Evolutionary conservation across 805 yeast genomes (phyloP).

Genomic region (Starmerella stellata): DNA sequence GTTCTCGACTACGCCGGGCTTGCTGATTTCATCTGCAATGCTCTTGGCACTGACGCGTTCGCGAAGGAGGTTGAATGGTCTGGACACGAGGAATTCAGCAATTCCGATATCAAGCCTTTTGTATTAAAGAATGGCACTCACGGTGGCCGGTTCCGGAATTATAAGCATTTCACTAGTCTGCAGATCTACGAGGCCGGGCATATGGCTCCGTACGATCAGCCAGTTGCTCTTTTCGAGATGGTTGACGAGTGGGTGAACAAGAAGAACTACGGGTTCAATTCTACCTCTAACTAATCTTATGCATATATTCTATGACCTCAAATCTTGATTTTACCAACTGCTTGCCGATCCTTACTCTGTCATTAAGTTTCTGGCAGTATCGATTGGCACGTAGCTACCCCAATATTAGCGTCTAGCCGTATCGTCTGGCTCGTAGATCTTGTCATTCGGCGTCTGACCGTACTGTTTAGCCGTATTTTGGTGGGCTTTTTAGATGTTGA

Average conservation of each 20-base stretch:
- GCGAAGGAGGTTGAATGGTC: slow-evolving; percentile 50
- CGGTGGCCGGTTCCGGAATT: slow-evolving; percentile 51
- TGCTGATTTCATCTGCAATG: slow-evolving; percentile 80
- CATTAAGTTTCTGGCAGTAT: too few species aligned
- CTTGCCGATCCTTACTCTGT: too few species aligned
- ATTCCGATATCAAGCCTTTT: slow-evolving; percentile 21
- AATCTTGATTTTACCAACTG: too few species aligned
- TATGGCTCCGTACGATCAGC: slow-evolving; percentile 87
- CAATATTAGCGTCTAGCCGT: too few species aligned
- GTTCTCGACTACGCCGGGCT: slow-evolving; percentile 88
- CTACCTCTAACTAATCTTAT: too few species aligned
- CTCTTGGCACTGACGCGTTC: slow-evolving; percentile 85
- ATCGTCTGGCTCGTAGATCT: too few species aligned
- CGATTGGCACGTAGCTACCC: too few species aligned
- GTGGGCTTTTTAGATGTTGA: too few species aligned
- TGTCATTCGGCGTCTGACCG: too few species aligned
- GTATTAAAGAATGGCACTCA: slow-evolving; percentile 23
- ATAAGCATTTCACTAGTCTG: slow-evolving; percentile 52
- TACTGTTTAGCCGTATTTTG: too few species aligned
- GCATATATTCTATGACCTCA: too few species aligned
- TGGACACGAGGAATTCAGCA: slow-evolving; percentile 32
- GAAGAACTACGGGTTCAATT: slow-evolving; percentile 35
- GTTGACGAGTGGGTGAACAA: slow-evolving; percentile 61
- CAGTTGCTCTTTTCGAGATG: slow-evolving; percentile 66
- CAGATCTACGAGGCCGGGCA: slow-evolving; percentile 79